Base-by-base conservation (phyloP, 2,329 filamentous ascomycete genomes). In the Endoconidiophora laricicola region DNA sequence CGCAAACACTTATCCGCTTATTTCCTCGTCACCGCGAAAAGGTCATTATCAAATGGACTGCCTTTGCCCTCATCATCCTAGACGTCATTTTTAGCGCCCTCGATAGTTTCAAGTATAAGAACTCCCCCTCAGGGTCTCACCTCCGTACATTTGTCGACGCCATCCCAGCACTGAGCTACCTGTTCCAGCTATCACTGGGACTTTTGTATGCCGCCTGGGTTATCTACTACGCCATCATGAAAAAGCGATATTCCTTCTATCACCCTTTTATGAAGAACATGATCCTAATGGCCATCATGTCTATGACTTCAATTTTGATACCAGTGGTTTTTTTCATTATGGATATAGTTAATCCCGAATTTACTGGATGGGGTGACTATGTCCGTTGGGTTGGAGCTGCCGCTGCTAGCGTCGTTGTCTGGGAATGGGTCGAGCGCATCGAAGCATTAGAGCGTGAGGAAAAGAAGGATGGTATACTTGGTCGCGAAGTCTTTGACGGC, bases 21-120 rank as follows among this genome's bases (percentile, higher is more conserved):
- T 98, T 98, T 58, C 91, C 91, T 6, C 85, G 91, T 33, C 90
- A 96, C 60, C 85, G 93, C 60, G 91, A 98, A 66, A 96, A 96
- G 66, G 81, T 96, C 48, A 85, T 96, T 57, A 98, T 98, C 67
- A 96, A 96, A 67, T 98, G 90, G 90, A 86, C 90, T 14, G 91
- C 90, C 1, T 95, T 96, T 61, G 87, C 83, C 2, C 75, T 98
- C 52, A 95, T 98, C 59, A 77, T 86, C 0, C 73, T 95, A 53
- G 90, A 96, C 61, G 81, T 90, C 41, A 78, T 88, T 9, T 98
- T 98, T 63, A 88, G 83, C 60, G 86, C 83, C 44, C 74, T 96
- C 52, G 93, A 95, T 69, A 91, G 84, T 59, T 96, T 96, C 60
- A 62, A 70, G 48, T 77, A 73, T 57, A 71, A 74, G 46, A 73